Base-by-base conservation (phyloP, 768 basidiomycete species). In the Tricholoma matsutake region DNA sequence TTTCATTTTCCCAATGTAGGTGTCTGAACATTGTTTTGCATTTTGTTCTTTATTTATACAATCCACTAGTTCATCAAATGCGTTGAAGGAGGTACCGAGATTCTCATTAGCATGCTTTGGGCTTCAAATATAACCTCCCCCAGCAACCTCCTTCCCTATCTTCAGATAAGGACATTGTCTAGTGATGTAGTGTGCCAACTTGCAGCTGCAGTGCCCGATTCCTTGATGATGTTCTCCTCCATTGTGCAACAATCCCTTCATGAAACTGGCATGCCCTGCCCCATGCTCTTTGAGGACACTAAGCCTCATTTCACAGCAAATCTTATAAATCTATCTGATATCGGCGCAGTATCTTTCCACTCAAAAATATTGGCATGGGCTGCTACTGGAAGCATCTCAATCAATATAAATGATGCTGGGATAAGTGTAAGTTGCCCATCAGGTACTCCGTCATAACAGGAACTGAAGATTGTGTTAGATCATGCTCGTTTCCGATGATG, bases 301-400 rank as follows among this genome's bases (percentile, higher is more conserved):
- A 53, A 53, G 28, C 49, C 53, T 39, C 43, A 47, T 32, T 59
- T 59, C 35, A 35, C 35, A 16, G 11, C 51, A 14, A 39, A 20
- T 9, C 6, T 37, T 2, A 29, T 59, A 13, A 35, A 59, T 53
- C 20, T 59, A 3, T 35, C 37, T 7, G 6, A 54, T 18, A 22
- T 54, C 28, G 39, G 43, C 13, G 37, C 5, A 32, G 37, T 52
- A 10, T 25, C 34, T n/a, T n/a, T 51, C 54, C 54, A 22, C 32
- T 43, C 58, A 14, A 51, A 53, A 7, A 54, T 59, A 39, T 54
- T 59, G 52, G 52, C 32, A n/a, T 59, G 58, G 51, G 58, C 58
- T 29, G 41, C 39, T 14, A 59, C 58, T 43, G 58, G 58, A 10
- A 51, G 45, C n/a, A 28, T 39, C 45, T 29, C 52, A 10, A 54